Evolutionary conservation across 2,329 filamentous ascomycete genomes (phyloP).

Genomic region (Ascochyta viciae-villosae): DNA sequence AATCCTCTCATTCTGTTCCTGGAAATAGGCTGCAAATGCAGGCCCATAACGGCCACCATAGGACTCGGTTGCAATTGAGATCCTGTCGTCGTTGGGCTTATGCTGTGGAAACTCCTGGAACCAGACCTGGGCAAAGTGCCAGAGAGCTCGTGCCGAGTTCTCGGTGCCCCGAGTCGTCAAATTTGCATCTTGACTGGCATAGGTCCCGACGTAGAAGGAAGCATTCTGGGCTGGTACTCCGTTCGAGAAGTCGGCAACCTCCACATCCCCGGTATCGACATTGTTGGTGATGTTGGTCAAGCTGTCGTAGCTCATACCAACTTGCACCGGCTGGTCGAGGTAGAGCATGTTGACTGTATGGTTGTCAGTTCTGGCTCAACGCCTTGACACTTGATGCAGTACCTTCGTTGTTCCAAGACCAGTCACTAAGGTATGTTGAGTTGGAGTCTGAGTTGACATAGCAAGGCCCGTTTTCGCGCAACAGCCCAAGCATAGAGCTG

Average conservation of each 20-base stretch:
- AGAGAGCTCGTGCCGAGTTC: constrained; percentile 26
- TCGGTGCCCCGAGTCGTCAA: constrained; percentile 54
- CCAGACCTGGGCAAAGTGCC: constrained; percentile 30
- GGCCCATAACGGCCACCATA: constrained; percentile 65
- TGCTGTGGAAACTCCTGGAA: constrained; percentile 30
- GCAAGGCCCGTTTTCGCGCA: constrained; percentile 24
- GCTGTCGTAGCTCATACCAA: constrained; percentile 58
- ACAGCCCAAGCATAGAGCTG: constrained; percentile 32
- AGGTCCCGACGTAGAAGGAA: constrained; percentile 31
- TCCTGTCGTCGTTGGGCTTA: constrained; percentile 24
- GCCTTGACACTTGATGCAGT: neutral
- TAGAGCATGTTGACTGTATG: constrained; percentile 60
- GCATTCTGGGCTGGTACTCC: constrained; percentile 19
- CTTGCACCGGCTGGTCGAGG: constrained; percentile 69
- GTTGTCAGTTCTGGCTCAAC: neutral
- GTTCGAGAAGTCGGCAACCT: constrained; percentile 17
- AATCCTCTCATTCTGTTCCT: constrained; percentile 62
- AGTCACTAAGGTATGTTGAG: constrained; percentile 60
- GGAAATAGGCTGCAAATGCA: constrained; percentile 59
- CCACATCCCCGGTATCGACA: constrained; percentile 27
- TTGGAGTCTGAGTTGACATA: constrained; percentile 58
- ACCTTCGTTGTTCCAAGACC: constrained; percentile 67
- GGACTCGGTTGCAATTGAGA: constrained; percentile 40
- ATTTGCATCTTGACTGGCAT: constrained; percentile 54
- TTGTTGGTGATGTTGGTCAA: constrained; percentile 46